Base-by-base conservation (phyloP, 352 stramenopile species). In the Plasmopara halstedii region DNA sequence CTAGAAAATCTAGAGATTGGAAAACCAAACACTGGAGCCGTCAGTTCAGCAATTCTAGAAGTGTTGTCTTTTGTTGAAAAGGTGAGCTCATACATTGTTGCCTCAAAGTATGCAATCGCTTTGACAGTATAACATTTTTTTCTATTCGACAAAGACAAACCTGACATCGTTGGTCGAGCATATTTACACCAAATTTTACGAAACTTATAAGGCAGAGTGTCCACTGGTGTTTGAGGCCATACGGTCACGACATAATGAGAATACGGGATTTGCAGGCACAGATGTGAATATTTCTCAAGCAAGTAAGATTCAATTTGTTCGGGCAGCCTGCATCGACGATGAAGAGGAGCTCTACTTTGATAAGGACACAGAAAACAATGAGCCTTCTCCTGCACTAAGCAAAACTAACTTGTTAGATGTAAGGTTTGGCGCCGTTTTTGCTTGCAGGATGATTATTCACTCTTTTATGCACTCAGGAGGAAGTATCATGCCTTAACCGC, bases 271-370 rank as follows among this genome's bases (percentile, higher is more conserved):
- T 5, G 46, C 52, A 2, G 50, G 53, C 11, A 37, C 40, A 17
- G 34, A 46, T 8, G 41, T 50, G 35, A 44, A 55, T 33, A 48
- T 51, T 44, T 32, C 51, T 13, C 51, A 68, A 43, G 43, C 58
- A 20, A 66, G 58, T 11, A 77, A 70, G 23, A 53, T 74, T 10
- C 67, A 64, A 22, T 85, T 85, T 62, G 67, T 85, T 27, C 64
- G 80, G 29, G 46, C 69, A 35, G 58, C 52, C 17, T 63, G 55
- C 19, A 66, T 86, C 44, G 77, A 88, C 31, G 74, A 83, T 14
- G 77, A 88, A 48, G 80, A 91, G 40, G 68, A 85, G 36, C 58
- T 80, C 47, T 91, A 91, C 54, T 91, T 68, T 61, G 80, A 88
- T 44, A 84, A 83, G 33, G 74, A 91, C 15, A 68, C 76, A 39